Conservation (phyloP, 331 rosid genomes). For the Rhamnella rubrinervis region DNA sequence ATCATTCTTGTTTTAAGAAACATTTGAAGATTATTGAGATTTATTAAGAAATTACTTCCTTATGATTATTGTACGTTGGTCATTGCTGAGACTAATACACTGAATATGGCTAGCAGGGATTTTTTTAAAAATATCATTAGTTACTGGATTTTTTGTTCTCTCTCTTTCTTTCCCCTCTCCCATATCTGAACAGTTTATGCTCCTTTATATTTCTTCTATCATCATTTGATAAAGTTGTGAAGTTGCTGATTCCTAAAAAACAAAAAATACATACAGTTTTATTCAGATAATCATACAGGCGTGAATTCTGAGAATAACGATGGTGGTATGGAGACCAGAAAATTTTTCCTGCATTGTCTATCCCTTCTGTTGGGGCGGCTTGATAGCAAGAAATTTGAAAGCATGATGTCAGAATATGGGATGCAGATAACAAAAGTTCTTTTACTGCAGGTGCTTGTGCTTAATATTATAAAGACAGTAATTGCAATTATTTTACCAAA, state of each 20-base stretch:
- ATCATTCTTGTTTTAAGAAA: too few species aligned
- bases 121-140: constrained; percentile 5
- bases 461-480: constrained; percentile 6
- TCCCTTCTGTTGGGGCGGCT: constrained; percentile 84
- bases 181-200: neutral
- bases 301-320: constrained; percentile 55
- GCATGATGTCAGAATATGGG: constrained; percentile 56
- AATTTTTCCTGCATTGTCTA: constrained; percentile 80
- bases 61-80: too few species aligned
- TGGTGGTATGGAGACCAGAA: constrained; percentile 64
- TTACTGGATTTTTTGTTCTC: neutral
- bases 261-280: constrained; percentile 53
- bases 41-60: too few species aligned
- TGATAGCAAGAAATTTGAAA: constrained; percentile 62
- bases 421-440: constrained; percentile 63
- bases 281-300: constrained; percentile 48
- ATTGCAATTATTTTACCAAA: too few species aligned
- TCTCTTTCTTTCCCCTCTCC: neutral
- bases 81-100: too few species aligned
- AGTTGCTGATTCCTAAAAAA: constrained; percentile 24
- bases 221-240: constrained; percentile 23
- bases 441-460: constrained; percentile 64
- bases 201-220: constrained; percentile 4
- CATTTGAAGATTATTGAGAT: too few species aligned
- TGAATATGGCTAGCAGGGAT: neutral